phyloP scores from a whole-genome alignment of 805 yeast genomes.

The Wickerhamiella occidentalis region DNA sequence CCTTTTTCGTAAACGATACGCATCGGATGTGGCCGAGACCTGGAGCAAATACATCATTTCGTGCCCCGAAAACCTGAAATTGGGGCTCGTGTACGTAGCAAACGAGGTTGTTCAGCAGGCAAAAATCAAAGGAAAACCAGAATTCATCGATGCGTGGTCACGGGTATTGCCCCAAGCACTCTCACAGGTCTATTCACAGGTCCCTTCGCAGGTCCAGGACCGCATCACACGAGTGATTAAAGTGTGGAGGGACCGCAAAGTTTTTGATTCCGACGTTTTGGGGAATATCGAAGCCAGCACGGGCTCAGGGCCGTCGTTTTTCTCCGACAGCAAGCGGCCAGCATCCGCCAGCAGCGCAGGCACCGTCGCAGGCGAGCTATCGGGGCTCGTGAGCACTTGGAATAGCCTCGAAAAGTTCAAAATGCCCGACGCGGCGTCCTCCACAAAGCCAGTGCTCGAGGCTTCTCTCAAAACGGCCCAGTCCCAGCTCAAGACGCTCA shows the following conservation, averaged over 20 bases:
- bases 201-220: constrained; percentile 35
- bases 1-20: constrained; percentile 52
- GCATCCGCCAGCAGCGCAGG: neutral
- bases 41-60: constrained; percentile 35
- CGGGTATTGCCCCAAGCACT: constrained; percentile 32
- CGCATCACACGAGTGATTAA: constrained; percentile 45
- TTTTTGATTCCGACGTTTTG: constrained; percentile 33
- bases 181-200: constrained; percentile 27
- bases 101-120: constrained; percentile 78
- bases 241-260: constrained; percentile 56
- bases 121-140: constrained; percentile 45
- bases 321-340: neutral
- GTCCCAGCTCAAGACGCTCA: neutral
- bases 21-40: constrained; percentile 38
- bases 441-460: neutral
- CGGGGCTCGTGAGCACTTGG: constrained; percentile 6
- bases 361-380: constrained; percentile 1
- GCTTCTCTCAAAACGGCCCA: neutral
- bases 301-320: constrained; percentile 4
- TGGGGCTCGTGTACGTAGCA: constrained; percentile 55
- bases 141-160: constrained; percentile 48
- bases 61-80: constrained; percentile 33
- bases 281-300: constrained; percentile 24
- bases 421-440: neutral
- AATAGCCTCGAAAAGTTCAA: constrained; percentile 1